These are phyloP conservation scores for Cystoisospora suis DNA, from an alignment of 169 alveolate species.

Conservation along the genomic window DNA sequence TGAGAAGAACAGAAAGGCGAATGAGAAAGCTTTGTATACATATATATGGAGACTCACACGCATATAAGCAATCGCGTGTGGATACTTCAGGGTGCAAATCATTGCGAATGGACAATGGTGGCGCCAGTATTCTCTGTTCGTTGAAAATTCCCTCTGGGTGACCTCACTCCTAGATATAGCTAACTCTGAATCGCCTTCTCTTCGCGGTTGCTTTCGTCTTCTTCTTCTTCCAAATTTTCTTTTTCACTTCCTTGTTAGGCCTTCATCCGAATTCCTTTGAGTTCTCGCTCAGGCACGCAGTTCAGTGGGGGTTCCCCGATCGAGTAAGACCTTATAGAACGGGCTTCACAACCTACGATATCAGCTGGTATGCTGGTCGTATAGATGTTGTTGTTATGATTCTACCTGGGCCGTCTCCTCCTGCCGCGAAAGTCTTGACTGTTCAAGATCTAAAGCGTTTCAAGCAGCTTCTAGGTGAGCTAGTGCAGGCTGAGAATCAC, in stretches of 20 bases:
- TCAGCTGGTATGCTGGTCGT: conserved; percentile 22
- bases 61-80: no score
- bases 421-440: neutral
- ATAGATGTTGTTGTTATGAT: conserved; percentile 11
- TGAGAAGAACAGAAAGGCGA: neutral
- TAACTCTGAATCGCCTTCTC: neutral
- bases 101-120: no score
- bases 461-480: neutral
- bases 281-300: conserved; percentile 7
- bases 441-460: conserved; percentile 1
- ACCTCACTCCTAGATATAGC: neutral
- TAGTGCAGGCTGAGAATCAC: neutral
- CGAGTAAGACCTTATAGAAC: conserved; percentile 12
- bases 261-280: no score
- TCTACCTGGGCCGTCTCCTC: neutral
- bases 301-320: conserved; percentile 35
- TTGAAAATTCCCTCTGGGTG: neutral
- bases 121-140: no score
- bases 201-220: neutral
- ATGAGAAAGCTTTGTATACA: neutral
- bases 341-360: conserved; percentile 12
- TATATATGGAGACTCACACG: neutral
- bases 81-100: no score
- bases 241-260: no score
- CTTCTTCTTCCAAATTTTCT: neutral